Base-by-base conservation (phyloP, 495 filamentous ascomycete genomes). In the Lentithecium fluviatile region DNA sequence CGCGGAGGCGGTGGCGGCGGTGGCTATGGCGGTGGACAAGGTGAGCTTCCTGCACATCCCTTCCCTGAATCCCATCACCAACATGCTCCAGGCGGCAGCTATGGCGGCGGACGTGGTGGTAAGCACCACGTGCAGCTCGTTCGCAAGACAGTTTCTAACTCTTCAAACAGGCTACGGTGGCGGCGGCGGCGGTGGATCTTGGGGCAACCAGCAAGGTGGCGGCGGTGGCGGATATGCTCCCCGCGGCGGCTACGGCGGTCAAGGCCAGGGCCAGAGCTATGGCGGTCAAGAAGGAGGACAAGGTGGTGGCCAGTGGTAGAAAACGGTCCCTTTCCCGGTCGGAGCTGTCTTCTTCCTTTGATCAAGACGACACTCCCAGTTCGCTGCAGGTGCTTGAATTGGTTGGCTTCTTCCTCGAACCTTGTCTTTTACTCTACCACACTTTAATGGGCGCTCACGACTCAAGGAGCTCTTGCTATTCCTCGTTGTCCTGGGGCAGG, bases 1-100 rank as follows among this genome's bases (percentile, higher is more conserved):
- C 55, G 69, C 34, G 52, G 55, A 29, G 20, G 50, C 45, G 56
- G 65, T 45, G 70, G 65, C 15, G 53, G 54, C 45, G 25, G 56
- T 24, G 47, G 58, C 24, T 58, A 59, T 47, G 56, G 51, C 20
- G 48, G 50, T 26, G 62, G 51, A 26, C 49, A 65, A 26, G 43
- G 58, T 43, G 19, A 20, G 40, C 15, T 13, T 43, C 40, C 3
- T 32, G 29, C 20, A 49, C 19, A 17, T 4, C 24, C 12, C 23
- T 29, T 17, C n/a, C 21, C 5, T 49, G 3, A 8, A 49, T 23
- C 6, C 15, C 21, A 4, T 49, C 23, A 49, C 46, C 21, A 49
- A 49, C 46, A 20, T 21, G 46, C 5, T 23, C n/a, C 8, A 49
- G 46, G 24, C 15, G 42, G 42, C 13, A 6, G 20, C 46, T 24